Conservation (phyloP, 306 rosid genomes). For the Purshia tridentata region DNA sequence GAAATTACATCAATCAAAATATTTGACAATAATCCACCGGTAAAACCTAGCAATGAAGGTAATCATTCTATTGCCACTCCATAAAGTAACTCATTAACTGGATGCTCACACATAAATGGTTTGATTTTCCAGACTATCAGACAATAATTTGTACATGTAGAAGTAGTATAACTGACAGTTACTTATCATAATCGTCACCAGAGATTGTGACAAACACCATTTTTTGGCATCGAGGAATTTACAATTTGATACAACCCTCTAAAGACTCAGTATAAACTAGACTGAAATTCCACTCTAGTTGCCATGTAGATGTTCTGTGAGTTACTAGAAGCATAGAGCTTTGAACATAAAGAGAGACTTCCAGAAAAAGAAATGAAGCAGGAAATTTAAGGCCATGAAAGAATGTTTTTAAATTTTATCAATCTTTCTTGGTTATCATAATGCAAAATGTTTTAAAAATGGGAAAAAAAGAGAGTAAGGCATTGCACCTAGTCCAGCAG, state of each 20-base stretch:
- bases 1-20: background rate
- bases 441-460: background rate
- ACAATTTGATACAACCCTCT: background rate
- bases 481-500: background rate
- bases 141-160: background rate
- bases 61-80: background rate
- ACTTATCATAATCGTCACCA: constrained; percentile 1
- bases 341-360: background rate
- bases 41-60: background rate
- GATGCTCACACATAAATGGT: background rate
- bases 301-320: background rate
- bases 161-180: background rate
- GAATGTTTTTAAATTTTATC: background rate
- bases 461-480: background rate
- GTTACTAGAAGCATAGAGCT: background rate
- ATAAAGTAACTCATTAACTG: background rate
- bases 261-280: background rate
- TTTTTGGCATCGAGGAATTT: background rate
- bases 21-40: background rate
- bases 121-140: background rate
- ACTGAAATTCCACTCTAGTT: background rate
- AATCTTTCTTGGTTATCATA: background rate
- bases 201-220: background rate
- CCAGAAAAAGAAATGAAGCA: background rate
- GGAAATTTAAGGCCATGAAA: background rate